Conservation (phyloP, 1,139 yeast genomes). For the Debaryomyces sp. region DNA sequence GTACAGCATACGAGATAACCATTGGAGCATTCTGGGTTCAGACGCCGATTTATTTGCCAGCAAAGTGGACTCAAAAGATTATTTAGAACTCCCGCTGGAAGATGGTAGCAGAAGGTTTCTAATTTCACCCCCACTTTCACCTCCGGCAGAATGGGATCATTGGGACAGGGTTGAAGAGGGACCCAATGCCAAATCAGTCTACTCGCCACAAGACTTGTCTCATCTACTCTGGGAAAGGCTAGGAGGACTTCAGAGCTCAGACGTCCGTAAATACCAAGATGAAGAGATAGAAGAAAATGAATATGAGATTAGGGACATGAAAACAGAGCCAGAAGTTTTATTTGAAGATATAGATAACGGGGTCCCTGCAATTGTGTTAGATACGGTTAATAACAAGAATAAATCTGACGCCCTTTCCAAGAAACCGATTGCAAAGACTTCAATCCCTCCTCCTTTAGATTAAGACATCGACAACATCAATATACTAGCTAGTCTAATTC, state of each 20-base stretch:
- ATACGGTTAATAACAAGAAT: slow-evolving; percentile 20
- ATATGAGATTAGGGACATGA: slow-evolving; percentile 7
- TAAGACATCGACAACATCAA: neutral
- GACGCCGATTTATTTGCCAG: slow-evolving; percentile 10
- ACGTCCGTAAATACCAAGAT: slow-evolving; percentile 33
- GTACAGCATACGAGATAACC: slow-evolving; percentile 41
- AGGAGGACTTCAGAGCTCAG: slow-evolving; percentile 41
- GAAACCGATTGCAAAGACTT: slow-evolving; percentile 17
- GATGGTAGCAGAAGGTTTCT: slow-evolving; percentile 42
- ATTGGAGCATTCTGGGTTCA: slow-evolving; percentile 14
- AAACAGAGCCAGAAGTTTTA: slow-evolving; percentile 36
- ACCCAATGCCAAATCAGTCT: slow-evolving; percentile 39
- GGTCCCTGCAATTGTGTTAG: slow-evolving; percentile 44
- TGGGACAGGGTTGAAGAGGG: slow-evolving; percentile 49
- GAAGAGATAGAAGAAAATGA: slow-evolving; percentile 16
- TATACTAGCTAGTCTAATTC: neutral
- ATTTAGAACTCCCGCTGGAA: slow-evolving; percentile 47
- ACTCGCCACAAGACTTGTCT: slow-evolving; percentile 44
- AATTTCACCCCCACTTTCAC: slow-evolving; percentile 52
- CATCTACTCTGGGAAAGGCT: slow-evolving; percentile 50
- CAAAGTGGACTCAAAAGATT: slow-evolving; percentile 22
- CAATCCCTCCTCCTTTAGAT: slow-evolving; percentile 18
- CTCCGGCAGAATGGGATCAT: slow-evolving; percentile 51
- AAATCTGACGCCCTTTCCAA: slow-evolving; percentile 5
- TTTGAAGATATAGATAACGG: slow-evolving; percentile 40